phyloP scores from a whole-genome alignment of 768 basidiomycete genomes.

The Calocera cornea region DNA sequence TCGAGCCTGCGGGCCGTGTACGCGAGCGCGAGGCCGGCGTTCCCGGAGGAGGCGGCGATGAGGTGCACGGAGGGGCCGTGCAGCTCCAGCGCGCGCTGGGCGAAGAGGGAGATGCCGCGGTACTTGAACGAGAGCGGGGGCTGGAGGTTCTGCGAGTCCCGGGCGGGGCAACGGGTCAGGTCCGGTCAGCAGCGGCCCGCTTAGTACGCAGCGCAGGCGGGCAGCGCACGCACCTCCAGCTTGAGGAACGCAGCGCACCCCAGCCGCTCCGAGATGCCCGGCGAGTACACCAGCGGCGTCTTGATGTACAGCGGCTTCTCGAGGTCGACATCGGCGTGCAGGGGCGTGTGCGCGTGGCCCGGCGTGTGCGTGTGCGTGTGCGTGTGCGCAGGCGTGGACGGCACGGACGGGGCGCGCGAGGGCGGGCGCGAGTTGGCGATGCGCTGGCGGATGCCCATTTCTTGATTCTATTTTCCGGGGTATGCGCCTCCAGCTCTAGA shows the following conservation, averaged over 20 bases:
- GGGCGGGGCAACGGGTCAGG: not conserved
- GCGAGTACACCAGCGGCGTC: conserved; percentile 54
- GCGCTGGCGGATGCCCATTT: no score
- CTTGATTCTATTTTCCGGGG: no score
- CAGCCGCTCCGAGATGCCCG: conserved; percentile 40
- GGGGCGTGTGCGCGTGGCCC: not conserved
- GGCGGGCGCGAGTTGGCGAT: no score
- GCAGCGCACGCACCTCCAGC: conserved; percentile 32
- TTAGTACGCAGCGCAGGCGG: not conserved
- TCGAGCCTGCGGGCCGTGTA: conserved; percentile 42
- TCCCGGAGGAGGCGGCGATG: conserved; percentile 51
- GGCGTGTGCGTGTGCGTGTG: not conserved
- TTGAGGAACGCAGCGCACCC: conserved; percentile 53
- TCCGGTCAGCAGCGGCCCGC: not conserved
- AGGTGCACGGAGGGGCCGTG: conserved; percentile 46
- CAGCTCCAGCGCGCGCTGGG: conserved; percentile 37
- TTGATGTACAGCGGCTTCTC: conserved; percentile 35
- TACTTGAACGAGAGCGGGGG: conserved; percentile 66
- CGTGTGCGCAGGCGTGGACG: not conserved
- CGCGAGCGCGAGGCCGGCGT: conserved; percentile 63
- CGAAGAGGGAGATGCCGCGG: conserved; percentile 52
- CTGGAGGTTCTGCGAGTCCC: conserved; percentile 36
- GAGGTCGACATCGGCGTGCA: not conserved
- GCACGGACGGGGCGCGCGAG: no score
- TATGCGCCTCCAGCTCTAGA: no score